phyloP scores from a whole-genome alignment of 1,284 basidiomycete species.

The Papiliotrema nemorosa region DNA sequence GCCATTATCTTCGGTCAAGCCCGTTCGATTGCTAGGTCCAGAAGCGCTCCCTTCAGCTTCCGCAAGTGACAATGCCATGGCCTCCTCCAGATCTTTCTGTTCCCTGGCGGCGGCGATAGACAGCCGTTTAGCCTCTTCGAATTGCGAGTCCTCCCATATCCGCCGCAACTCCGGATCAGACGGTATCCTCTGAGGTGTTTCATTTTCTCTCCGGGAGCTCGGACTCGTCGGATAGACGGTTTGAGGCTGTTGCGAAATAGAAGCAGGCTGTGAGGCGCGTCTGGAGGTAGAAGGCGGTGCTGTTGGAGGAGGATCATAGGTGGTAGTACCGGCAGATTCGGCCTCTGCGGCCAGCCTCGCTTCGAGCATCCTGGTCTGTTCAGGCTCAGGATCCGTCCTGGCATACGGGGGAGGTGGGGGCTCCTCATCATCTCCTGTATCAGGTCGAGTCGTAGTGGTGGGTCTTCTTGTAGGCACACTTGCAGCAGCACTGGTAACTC shows the following conservation, averaged over 20 bases:
- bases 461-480: not conserved
- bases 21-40: too few relatives aligned
- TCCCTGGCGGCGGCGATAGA: slow-evolving; percentile 33
- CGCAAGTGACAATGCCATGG: slow-evolving; percentile 34
- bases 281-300: not conserved
- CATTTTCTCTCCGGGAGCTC: not conserved
- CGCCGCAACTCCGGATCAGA: slow-evolving; percentile 28
- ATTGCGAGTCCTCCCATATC: slow-evolving; percentile 39
- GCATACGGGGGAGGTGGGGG: slow-evolving; percentile 43
- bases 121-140: slow-evolving; percentile 41
- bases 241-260: slow-evolving; percentile 2
- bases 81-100: slow-evolving; percentile 38
- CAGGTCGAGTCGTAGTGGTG: not conserved
- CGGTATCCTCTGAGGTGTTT: slow-evolving; percentile 12
- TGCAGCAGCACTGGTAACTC: slow-evolving; percentile 2
- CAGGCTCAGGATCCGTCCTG: slow-evolving; percentile 42
- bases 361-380: slow-evolving; percentile 35
- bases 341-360: slow-evolving; percentile 34
- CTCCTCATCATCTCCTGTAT: slow-evolving; percentile 22
- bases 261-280: not conserved
- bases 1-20: too few relatives aligned
- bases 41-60: slow-evolving; percentile 32
- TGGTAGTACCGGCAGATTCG: slow-evolving; percentile 2
- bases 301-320: not conserved
- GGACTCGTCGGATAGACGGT: not conserved